Evolutionary conservation across 1,284 basidiomycete genomes (phyloP).

Genomic region (Fomitiporia mediterranea): DNA sequence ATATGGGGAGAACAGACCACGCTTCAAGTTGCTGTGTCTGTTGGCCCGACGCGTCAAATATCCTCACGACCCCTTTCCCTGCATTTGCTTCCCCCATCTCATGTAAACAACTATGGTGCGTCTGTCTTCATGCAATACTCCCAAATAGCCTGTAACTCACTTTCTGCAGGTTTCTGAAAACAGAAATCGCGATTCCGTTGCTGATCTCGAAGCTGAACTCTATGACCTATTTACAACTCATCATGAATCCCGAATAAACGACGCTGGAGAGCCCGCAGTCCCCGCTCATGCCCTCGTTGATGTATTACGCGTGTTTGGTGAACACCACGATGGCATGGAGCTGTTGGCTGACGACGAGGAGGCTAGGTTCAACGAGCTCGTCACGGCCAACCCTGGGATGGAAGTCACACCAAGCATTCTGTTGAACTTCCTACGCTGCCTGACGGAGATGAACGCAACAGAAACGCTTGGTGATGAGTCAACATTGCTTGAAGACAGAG

Average conservation of each 20-base stretch:
- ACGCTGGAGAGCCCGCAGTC: conserved; percentile 53
- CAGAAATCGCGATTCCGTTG: conserved; percentile 42
- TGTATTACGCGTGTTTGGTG: conserved; percentile 57
- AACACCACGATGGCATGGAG: conserved; percentile 50
- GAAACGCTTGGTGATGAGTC: conserved; percentile 32
- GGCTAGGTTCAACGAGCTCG: conserved; percentile 47
- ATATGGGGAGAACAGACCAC: too few species aligned
- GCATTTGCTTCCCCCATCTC: neutral
- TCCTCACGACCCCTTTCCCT: neutral
- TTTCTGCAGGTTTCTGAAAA: conserved; percentile 15
- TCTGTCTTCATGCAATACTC: neutral
- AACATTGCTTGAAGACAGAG: conserved; percentile 23
- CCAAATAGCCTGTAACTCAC: neutral
- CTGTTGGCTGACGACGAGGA: conserved; percentile 58
- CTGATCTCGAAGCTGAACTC: conserved; percentile 63
- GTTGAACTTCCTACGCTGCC: conserved; percentile 58
- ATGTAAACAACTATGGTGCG: conserved; percentile 1
- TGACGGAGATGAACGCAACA: conserved; percentile 47
- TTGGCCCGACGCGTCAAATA: too few species aligned
- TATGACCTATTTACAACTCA: conserved; percentile 61
- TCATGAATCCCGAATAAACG: conserved; percentile 50
- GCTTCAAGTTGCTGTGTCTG: too few species aligned
- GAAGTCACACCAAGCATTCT: conserved; percentile 65
- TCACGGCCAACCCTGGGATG: conserved; percentile 56
- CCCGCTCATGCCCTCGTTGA: conserved; percentile 64